phyloP scores from a whole-genome alignment of 2,329 filamentous ascomycete genomes.

The Fusarium lyarnte region DNA sequence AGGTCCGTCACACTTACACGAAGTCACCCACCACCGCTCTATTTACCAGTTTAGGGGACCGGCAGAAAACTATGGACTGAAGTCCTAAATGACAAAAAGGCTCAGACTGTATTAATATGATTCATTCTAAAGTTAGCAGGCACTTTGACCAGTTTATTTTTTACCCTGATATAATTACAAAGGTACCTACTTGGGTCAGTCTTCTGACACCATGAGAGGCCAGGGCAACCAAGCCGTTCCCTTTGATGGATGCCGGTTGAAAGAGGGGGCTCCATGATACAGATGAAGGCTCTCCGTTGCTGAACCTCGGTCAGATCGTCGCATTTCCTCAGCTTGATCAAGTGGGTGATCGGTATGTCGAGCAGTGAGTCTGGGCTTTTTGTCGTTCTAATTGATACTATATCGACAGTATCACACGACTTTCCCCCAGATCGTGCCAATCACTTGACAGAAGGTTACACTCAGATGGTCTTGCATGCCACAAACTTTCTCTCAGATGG shows the following conservation, averaged over 20 bases:
- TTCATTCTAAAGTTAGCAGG: not conserved
- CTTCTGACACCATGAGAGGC: not conserved
- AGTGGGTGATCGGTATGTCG: not conserved
- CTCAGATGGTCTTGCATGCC: not conserved
- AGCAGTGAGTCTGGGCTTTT: not conserved
- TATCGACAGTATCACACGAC: not conserved
- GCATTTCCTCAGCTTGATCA: constrained; percentile 11
- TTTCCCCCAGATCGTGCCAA: constrained; percentile 10
- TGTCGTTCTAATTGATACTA: not conserved
- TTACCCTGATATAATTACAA: not conserved
- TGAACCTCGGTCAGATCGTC: constrained; percentile 3
- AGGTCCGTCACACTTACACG: constrained; percentile 37
- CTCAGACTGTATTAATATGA: not conserved
- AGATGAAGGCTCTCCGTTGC: constrained; percentile 2
- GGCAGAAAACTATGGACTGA: not conserved
- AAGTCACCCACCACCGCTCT: constrained; percentile 11
- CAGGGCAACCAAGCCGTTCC: constrained; percentile 1
- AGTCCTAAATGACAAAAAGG: not conserved
- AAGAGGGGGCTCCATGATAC: not conserved
- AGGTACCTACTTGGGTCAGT: not conserved
- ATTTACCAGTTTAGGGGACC: not conserved
- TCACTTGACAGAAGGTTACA: constrained; percentile 24
- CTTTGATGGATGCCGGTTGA: constrained; percentile 7
- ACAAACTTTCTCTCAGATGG: not conserved
- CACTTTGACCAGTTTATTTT: not conserved